Evolutionary conservation across 2,329 filamentous ascomycete species (phyloP).

Genomic region (Aspergillus sp.): DNA sequence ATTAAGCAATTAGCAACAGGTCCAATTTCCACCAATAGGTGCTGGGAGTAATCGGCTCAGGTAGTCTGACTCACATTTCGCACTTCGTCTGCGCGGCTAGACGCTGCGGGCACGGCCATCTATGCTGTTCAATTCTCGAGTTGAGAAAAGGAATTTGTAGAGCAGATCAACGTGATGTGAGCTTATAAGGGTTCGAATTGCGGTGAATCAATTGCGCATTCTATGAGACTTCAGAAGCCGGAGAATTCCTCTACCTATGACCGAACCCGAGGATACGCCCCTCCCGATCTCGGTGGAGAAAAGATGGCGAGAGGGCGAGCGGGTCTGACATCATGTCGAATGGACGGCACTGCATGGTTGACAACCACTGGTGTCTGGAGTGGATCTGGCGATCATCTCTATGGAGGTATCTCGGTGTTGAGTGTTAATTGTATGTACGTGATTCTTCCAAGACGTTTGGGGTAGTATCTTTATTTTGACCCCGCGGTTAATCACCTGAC

Average conservation of each 20-base stretch:
- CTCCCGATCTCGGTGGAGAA: not conserved
- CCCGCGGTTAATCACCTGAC: not conserved
- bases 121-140: slow-evolving; percentile 2
- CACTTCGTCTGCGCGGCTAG: slow-evolving; percentile 41
- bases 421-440: not conserved
- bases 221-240: not conserved
- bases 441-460: not conserved
- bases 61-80: slow-evolving; percentile 36
- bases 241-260: not conserved
- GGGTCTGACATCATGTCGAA: not conserved
- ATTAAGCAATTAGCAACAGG: not conserved
- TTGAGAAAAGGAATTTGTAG: not conserved
- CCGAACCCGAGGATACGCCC: not conserved
- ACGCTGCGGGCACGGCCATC: slow-evolving; percentile 24
- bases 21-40: not conserved
- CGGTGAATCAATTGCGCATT: not conserved
- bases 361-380: not conserved
- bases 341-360: not conserved
- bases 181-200: not conserved
- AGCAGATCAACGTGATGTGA: not conserved
- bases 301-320: not conserved
- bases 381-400: not conserved
- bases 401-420: not conserved
- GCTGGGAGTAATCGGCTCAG: not conserved
- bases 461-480: not conserved